These are phyloP conservation scores for Tuber melanosporum DNA, from an alignment of 495 filamentous ascomycete genomes.

Conservation along the genomic window DNA sequence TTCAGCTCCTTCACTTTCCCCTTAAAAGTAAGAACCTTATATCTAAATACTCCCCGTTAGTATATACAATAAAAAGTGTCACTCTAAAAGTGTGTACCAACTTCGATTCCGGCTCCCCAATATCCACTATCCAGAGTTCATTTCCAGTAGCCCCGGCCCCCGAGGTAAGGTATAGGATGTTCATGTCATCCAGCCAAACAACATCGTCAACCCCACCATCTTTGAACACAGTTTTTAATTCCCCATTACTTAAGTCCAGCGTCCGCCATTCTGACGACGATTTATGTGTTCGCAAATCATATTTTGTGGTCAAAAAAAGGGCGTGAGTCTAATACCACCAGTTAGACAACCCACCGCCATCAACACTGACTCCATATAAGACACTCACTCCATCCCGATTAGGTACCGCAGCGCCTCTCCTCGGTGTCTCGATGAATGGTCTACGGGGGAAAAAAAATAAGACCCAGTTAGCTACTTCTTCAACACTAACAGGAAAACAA, in stretches of 20 bases:
- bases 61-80: conserved; percentile 5
- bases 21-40: conserved; percentile 59
- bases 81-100: conserved; percentile 16
- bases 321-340: conserved; percentile 28
- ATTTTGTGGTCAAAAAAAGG: conserved; percentile 51
- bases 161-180: conserved; percentile 29
- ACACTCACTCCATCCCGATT: conserved; percentile 46
- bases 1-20: conserved; percentile 67
- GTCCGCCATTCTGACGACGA: conserved; percentile 68
- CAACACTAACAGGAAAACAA: neutral
- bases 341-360: neutral
- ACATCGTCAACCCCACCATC: conserved; percentile 42
- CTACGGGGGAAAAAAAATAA: conserved; percentile 41
- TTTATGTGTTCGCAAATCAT: conserved; percentile 73
- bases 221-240: conserved; percentile 58
- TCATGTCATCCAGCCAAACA: conserved; percentile 33
- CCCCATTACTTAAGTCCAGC: conserved; percentile 62
- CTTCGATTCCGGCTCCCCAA: conserved; percentile 43
- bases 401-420: conserved; percentile 67
- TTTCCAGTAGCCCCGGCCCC: conserved; percentile 38
- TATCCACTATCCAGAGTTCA: conserved; percentile 53
- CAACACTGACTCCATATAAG: neutral
- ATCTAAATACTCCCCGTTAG: conserved; percentile 42
- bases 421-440: conserved; percentile 48
- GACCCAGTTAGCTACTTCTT: neutral